Evolutionary conservation across 306 rosid species (phyloP).

Genomic region (Hippophae gyantsensis): DNA sequence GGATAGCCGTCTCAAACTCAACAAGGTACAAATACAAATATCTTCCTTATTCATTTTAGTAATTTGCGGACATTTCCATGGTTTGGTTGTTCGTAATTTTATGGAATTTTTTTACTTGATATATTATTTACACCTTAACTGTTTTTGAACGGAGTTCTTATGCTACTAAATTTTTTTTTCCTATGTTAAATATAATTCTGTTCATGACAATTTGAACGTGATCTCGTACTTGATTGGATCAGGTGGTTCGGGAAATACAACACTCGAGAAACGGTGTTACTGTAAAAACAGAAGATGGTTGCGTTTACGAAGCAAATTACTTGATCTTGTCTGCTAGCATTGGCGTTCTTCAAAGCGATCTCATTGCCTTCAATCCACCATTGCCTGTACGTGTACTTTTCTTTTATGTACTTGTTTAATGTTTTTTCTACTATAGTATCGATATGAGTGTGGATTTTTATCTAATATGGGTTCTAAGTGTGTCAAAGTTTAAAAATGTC

Average conservation of each 20-base stretch:
- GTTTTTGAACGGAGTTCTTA: too few relatives aligned
- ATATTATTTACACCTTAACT: too few relatives aligned
- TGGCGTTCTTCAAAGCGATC: conserved; percentile 93
- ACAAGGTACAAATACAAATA: conserved; percentile 44
- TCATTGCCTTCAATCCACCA: conserved; percentile 71
- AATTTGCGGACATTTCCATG: too few relatives aligned
- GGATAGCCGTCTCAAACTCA: conserved; percentile 79
- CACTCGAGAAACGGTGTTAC: conserved; percentile 79
- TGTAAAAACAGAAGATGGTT: conserved; percentile 87
- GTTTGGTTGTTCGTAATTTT: too few relatives aligned
- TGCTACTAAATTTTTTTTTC: too few relatives aligned
- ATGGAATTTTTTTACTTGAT: too few relatives aligned
- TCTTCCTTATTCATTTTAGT: too few relatives aligned
- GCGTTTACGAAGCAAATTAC: conserved; percentile 63
- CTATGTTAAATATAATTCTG: too few relatives aligned
- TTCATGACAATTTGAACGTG: background rate
- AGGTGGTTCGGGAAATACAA: conserved; percentile 84
- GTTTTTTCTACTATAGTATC: background rate
- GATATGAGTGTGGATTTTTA: too few relatives aligned
- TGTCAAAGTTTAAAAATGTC: too few relatives aligned
- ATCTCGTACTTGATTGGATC: conserved; percentile 28
- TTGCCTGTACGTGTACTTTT: conserved; percentile 62
- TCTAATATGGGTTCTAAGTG: too few relatives aligned
- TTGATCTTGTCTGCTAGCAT: conserved; percentile 82
- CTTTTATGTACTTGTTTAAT: background rate